Base-by-base conservation (phyloP, 441 rosid genomes). In the Pelargonium cotyledonis region DNA sequence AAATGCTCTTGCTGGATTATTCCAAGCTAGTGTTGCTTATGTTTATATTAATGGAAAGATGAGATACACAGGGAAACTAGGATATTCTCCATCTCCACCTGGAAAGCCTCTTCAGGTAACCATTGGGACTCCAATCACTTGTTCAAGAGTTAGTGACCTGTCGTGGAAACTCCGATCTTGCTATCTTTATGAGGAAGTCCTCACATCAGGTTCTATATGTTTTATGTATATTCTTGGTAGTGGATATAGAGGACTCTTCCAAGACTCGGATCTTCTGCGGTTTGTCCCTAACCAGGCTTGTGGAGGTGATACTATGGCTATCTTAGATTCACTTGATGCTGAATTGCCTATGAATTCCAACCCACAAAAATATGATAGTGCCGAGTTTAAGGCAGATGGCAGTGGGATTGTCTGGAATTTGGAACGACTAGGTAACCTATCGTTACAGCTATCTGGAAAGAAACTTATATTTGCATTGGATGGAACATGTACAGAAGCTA, bases 201-300 rank as follows among this genome's bases (percentile, higher is more conserved):
- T 96, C 74, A 82, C 95, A 18, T 82, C 99, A 55, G 98, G 99
- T 73, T 94, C 92, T 82, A 90, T 96, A 76, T 93, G 90, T 82
- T 89, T 96, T 80, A 96, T 96, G 98, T 91, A 94, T 81, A 86
- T 96, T 79, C 99, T 96, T 79, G 99, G 99, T 73, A 89, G 95
- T 83, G 98, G 97, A 76, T 94, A 96, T 79, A 91, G 89, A 84
- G 99, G 99, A 72, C 94, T 96, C 61, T 94, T 88, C 81, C 99
- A 94, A 79, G 99, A 96, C 75, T 79, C 99, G 1, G 91, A 94
- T 76, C 94, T 96, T 79, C 88, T 91, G 49, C 95, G 90, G 62
- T 94, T 96, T 88, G 99, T 96, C 23, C 99, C 99, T 67, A 88
- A 88, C 80, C 99, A 96, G 84, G 99, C 99, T 71, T 96, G 99